Percentiles rank a stretch among this genome's conserved stretches.
phyloP scores from a whole-genome alignment of 2,329 filamentous ascomycete genomes.

The Fusarium ambrosium region DNA sequence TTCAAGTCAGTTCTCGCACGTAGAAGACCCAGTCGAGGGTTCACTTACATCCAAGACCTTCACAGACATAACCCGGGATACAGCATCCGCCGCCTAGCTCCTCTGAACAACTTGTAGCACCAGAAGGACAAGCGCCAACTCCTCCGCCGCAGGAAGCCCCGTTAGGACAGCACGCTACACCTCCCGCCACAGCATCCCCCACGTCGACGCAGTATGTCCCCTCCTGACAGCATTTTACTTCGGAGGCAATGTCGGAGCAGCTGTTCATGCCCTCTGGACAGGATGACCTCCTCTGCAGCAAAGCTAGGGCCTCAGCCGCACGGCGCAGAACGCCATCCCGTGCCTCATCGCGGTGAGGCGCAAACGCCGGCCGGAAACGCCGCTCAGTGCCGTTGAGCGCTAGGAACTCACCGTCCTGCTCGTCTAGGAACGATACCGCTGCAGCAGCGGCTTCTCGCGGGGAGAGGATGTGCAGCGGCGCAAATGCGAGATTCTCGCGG shows the following conservation, averaged over 20 bases:
- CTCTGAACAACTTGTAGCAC: slow-evolving; percentile 74
- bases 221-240: slow-evolving; percentile 80
- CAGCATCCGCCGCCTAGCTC: slow-evolving; percentile 81
- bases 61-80: slow-evolving; percentile 77
- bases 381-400: slow-evolving; percentile 33
- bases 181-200: slow-evolving; percentile 71
- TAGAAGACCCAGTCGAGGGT: background rate
- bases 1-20: slow-evolving; percentile 15
- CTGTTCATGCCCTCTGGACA: slow-evolving; percentile 76
- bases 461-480: slow-evolving; percentile 45
- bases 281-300: slow-evolving; percentile 70
- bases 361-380: slow-evolving; percentile 65
- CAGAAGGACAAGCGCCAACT: slow-evolving; percentile 72
- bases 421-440: slow-evolving; percentile 47
- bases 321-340: slow-evolving; percentile 55
- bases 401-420: slow-evolving; percentile 44
- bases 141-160: slow-evolving; percentile 74
- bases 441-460: slow-evolving; percentile 50
- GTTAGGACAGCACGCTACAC: slow-evolving; percentile 80
- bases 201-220: slow-evolving; percentile 76
- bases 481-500: slow-evolving; percentile 73
- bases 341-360: slow-evolving; percentile 57
- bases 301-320: slow-evolving; percentile 60
- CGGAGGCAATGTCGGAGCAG: slow-evolving; percentile 74
- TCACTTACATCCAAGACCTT: slow-evolving; percentile 76